Percentiles rank a stretch among this genome's conserved stretches.
Evolutionary conservation across 352 stramenopile genomes (phyloP).

Genomic region (Hyaloperonospora arabidopsidis): DNA sequence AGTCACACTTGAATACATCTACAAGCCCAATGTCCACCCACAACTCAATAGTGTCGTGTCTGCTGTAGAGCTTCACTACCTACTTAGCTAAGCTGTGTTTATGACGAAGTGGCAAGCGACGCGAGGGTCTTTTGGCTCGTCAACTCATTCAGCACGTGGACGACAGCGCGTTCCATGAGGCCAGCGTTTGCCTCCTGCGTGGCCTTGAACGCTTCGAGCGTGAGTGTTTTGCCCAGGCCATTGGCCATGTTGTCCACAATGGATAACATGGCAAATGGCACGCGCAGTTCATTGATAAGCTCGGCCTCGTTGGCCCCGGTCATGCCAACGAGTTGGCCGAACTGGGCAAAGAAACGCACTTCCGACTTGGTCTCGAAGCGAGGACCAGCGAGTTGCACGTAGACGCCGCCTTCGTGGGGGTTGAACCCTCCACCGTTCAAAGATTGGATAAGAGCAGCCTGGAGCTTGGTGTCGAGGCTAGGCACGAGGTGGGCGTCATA

Average conservation of each 20-base stretch:
- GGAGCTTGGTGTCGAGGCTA: conserved; percentile 43
- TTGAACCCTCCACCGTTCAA: conserved; percentile 39
- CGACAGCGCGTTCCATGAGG: conserved; percentile 58
- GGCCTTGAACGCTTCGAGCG: conserved; percentile 71
- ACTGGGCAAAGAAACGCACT: conserved; percentile 84
- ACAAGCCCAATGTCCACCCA: too few species aligned
- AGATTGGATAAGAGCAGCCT: conserved; percentile 37
- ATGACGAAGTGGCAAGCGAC: conserved; percentile 15
- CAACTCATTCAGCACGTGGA: conserved; percentile 50
- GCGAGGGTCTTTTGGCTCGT: conserved; percentile 26
- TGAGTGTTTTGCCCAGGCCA: conserved; percentile 70
- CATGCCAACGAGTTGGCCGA: conserved; percentile 84
- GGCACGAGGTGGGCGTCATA: conserved; percentile 84
- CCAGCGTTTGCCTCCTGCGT: conserved; percentile 68
- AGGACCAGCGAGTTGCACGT: conserved; percentile 78
- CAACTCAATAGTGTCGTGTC: too few species aligned
- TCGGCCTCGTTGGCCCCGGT: conserved; percentile 83
- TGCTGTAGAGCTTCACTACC: too few species aligned
- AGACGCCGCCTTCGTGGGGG: conserved; percentile 69
- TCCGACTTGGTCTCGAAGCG: conserved; percentile 88
- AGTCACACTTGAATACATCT: too few species aligned
- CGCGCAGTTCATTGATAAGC: conserved; percentile 70
- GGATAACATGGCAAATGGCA: conserved; percentile 81
- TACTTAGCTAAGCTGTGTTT: conserved; percentile 5
- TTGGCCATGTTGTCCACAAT: conserved; percentile 88